Base-by-base conservation (phyloP, 352 stramenopile species). In the Globisporangium canariense region DNA sequence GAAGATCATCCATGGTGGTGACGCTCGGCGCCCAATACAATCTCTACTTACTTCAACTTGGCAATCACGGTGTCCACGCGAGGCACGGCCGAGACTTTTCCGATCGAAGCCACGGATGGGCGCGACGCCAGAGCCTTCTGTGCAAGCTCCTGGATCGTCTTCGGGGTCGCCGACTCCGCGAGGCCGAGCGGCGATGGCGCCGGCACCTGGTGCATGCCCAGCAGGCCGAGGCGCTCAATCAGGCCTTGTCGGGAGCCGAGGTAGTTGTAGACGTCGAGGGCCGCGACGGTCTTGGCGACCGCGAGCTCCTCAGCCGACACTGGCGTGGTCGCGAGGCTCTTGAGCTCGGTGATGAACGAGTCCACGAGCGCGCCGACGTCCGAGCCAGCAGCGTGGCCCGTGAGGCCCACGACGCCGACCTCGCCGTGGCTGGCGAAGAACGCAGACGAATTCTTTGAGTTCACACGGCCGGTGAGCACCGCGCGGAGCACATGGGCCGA, bases 21-120 rank as follows among this genome's bases (percentile, higher is more conserved):
- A 20, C 32, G 7, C 18, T 41, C 25, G 25, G 18, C 20, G 20
- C 22, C 25, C 20, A 28, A 38, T 56, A 57, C n/a, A 43, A 54
- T 52, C 54, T 52, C 54, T 57, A 63, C 79, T 77, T 93, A 95
- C 73, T 90, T 75, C 64, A 95, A 81, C 77, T 94, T 91, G 72
- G 72, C 76, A 51, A 84, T 64, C 62, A 95, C 61, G 20, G 68
- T 81, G 62, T 95, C 83, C 50, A 94, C 71, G 67, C 82, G 87
- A 16, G 83, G 87, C 58, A 95, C 83, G 38, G 70, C 55, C 59
- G 74, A 74, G 67, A 95, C 68, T 74, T 89, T 86, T 52, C 87
- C 87, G 45, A 94, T 79, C 60, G 80, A 84, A 54, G 87, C 81
- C 64, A 95, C 74, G 46, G 86, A 90, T 56, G 87, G 87, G 71